A percentile compares a stretch with the other conserved stretches of the same genome.
Conservation (phyloP, 2,329 filamentous ascomycete species). For the Fusarium bulbicola region DNA sequence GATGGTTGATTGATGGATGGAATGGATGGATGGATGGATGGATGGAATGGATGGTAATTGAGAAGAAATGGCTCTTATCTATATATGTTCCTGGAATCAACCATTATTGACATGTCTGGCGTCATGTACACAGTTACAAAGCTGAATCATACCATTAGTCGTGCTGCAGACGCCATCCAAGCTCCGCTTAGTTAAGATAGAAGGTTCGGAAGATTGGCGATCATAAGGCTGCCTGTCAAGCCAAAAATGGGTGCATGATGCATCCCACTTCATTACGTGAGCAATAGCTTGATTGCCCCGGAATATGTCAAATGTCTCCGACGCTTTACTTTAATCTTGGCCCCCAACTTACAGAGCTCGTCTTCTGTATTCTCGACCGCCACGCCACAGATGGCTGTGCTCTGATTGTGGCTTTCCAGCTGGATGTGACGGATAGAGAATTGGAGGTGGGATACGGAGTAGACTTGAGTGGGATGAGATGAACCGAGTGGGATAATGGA, state of each 20-base stretch:
- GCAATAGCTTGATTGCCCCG: not conserved
- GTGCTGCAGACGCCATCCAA: not conserved
- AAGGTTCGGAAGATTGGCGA: not conserved
- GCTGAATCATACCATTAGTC: not conserved
- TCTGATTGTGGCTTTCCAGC: not conserved
- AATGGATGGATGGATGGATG: not conserved
- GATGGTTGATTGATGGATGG: not conserved
- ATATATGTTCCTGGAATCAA: not conserved
- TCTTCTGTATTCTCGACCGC: not conserved
- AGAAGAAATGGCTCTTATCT: not conserved
- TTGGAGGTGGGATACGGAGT: constrained; percentile 3
- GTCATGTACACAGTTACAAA: not conserved
- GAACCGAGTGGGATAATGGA: constrained; percentile 22
- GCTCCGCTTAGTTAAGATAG: not conserved
- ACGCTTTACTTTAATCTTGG: not conserved
- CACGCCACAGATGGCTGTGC: constrained; percentile 5
- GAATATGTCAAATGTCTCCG: not conserved
- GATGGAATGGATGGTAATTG: not conserved
- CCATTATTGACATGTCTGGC: not conserved
- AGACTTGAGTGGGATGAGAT: constrained; percentile 9
- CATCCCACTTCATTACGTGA: not conserved
- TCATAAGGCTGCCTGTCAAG: not conserved
- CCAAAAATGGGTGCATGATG: not conserved
- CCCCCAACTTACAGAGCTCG: not conserved
- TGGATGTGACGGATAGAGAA: not conserved